Percentiles rank a stretch among this genome's conserved stretches.
phyloP scores from a whole-genome alignment of 768 basidiomycete species.

The Lactarius tabidus region DNA sequence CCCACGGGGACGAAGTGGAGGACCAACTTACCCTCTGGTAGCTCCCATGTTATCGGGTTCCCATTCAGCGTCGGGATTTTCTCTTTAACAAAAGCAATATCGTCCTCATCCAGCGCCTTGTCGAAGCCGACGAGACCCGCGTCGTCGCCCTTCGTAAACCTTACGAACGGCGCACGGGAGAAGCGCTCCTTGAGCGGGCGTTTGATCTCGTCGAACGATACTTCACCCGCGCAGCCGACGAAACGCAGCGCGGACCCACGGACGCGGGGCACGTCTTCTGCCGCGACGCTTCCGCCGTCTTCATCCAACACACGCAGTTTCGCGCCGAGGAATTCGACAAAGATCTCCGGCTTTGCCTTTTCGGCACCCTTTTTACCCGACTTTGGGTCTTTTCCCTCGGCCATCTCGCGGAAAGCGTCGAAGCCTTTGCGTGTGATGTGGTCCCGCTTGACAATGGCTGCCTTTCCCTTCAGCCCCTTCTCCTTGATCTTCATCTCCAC shows the following conservation, averaged over 20 bases:
- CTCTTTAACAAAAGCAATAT: slow-evolving; percentile 64
- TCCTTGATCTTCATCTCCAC: slow-evolving; percentile 96
- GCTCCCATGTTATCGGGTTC: slow-evolving; percentile 59
- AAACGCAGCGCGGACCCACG: slow-evolving; percentile 47
- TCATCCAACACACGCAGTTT: slow-evolving; percentile 62
- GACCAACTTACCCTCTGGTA: slow-evolving; percentile 50
- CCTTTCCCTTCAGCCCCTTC: slow-evolving; percentile 79
- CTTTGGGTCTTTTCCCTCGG: slow-evolving; percentile 31
- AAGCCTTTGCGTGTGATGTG: slow-evolving; percentile 54
- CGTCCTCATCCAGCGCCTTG: slow-evolving; percentile 66
- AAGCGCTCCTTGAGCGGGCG: slow-evolving; percentile 47
- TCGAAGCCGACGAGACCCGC: slow-evolving; percentile 52
- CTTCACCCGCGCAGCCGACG: slow-evolving; percentile 50
- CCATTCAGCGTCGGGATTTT: slow-evolving; percentile 60
- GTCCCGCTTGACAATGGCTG: slow-evolving; percentile 57
- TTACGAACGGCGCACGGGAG: slow-evolving; percentile 44
- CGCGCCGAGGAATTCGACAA: slow-evolving; percentile 70
- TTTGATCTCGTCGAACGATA: slow-evolving; percentile 62
- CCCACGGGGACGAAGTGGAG: background rate
- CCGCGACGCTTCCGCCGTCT: slow-evolving; percentile 45
- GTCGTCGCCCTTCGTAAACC: slow-evolving; percentile 44
- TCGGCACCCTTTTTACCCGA: slow-evolving; percentile 33
- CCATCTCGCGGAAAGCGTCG: slow-evolving; percentile 66
- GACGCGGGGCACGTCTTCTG: slow-evolving; percentile 41
- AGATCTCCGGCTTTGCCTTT: slow-evolving; percentile 49